Base-by-base conservation (phyloP, 2,329 filamentous ascomycete species). In the Chrysosphaeria jannelii region DNA sequence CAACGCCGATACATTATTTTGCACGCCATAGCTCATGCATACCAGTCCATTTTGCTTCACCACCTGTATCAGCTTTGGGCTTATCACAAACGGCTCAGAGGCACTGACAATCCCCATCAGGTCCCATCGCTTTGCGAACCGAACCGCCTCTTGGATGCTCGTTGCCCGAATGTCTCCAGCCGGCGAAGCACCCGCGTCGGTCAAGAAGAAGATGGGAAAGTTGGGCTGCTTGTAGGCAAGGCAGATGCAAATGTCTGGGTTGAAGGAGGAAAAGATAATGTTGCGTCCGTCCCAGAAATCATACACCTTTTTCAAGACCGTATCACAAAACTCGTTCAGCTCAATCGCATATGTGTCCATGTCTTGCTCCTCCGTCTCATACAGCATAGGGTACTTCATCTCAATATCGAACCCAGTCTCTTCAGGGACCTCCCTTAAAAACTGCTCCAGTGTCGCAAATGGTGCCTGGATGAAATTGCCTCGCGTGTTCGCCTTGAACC, bases 331-430 rank as follows among this genome's bases (percentile, higher is more conserved):
- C 1, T 70, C 76, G 45, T 93, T 93, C 34, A 93, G 58, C 46
- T 97, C 85, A 22, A 93, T 74, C 1, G 76, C 79, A 38, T 90
- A 90, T 3, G 74, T 72, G 40, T 91, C 81, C 78, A 93, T 91
- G 34, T 89, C 76, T 33, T 91, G 72, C 41, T 88, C 74, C 42
- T 91, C 76, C 28, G 65, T 75, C 50, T 97, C 88, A 40, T 81
- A 70, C 20, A 97, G 60, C 79, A 93, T 93, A 5, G 85, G 85
- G 40, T 97, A 97, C 46, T 97, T 34, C 58, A 97, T 72, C 49
- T 97, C 85, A 34, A 97, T 89, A 44, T 97, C 93, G 56, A 97
- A 97, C 9, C 85, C 79, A 12, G 89, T 71, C 9, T 61, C 54
- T 30, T 70, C 58, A 0, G 78, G 76, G 19, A 97, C 49, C 38